phyloP scores from a whole-genome alignment of 2,329 filamentous ascomycete species.

The Tolypocladium nubicola region DNA sequence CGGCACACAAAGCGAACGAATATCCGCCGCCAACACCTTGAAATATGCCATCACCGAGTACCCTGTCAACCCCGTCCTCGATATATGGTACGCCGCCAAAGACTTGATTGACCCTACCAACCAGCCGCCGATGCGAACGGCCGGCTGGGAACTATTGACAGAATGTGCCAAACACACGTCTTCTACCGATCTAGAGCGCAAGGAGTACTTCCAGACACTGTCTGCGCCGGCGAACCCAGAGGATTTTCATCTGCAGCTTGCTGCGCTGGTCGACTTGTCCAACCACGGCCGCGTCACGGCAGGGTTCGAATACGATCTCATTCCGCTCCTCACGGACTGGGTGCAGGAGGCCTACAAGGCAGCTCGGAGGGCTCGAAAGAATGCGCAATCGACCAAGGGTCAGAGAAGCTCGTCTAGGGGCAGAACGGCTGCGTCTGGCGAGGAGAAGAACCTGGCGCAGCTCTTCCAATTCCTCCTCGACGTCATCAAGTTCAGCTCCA shows the following conservation, averaged over 20 bases:
- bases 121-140: slow-evolving; percentile 38
- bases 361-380: slow-evolving; percentile 40
- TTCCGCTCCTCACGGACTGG: slow-evolving; percentile 53
- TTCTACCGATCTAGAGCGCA: slow-evolving; percentile 55
- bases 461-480: slow-evolving; percentile 57
- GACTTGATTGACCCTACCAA: slow-evolving; percentile 52
- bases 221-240: slow-evolving; percentile 44
- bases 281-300: slow-evolving; percentile 50
- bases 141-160: slow-evolving; percentile 56
- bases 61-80: slow-evolving; percentile 45
- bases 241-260: slow-evolving; percentile 58
- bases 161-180: slow-evolving; percentile 53
- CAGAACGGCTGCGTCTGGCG: slow-evolving; percentile 28
- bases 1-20: slow-evolving; percentile 40
- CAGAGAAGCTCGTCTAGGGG: slow-evolving; percentile 26
- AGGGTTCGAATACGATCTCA: slow-evolving; percentile 57
- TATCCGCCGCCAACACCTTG: slow-evolving; percentile 47
- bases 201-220: slow-evolving; percentile 54
- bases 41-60: slow-evolving; percentile 47
- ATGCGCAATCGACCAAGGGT: slow-evolving; percentile 23
- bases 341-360: slow-evolving; percentile 44
- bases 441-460: slow-evolving; percentile 51
- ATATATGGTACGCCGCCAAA: slow-evolving; percentile 57
- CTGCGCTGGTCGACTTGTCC: slow-evolving; percentile 50
- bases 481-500: slow-evolving; percentile 67